Percentiles rank a stretch among this genome's conserved stretches.
phyloP scores from a whole-genome alignment of 2,329 filamentous ascomycete genomes.

The Cryphonectria radicalis region DNA sequence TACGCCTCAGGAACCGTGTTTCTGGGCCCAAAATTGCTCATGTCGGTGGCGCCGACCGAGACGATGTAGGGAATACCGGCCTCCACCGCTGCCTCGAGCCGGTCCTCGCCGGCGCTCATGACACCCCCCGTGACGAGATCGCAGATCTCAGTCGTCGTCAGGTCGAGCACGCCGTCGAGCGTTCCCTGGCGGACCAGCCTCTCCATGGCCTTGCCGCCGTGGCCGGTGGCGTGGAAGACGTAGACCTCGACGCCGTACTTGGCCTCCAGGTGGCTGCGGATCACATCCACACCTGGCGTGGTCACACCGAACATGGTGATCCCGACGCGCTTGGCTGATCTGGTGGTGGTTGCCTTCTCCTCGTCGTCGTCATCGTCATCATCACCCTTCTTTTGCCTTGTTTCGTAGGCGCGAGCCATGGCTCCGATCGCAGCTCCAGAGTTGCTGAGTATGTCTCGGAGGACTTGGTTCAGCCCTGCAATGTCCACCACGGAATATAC shows the following conservation, averaged over 20 bases:
- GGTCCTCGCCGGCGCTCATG: slow-evolving; percentile 60
- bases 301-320: slow-evolving; percentile 80
- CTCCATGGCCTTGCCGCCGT: slow-evolving; percentile 72
- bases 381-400: slow-evolving; percentile 17
- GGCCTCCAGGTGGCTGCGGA: slow-evolving; percentile 54
- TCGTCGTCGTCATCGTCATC: not conserved
- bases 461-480: slow-evolving; percentile 64
- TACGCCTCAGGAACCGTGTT: slow-evolving; percentile 61
- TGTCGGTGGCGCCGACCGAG: slow-evolving; percentile 60
- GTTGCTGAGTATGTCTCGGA: slow-evolving; percentile 63
- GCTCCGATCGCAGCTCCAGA: slow-evolving; percentile 64
- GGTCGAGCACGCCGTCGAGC: slow-evolving; percentile 69
- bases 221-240: slow-evolving; percentile 68
- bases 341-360: not conserved
- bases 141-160: slow-evolving; percentile 73
- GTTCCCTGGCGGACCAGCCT: slow-evolving; percentile 58
- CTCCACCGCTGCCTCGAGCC: slow-evolving; percentile 61
- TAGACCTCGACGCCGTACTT: slow-evolving; percentile 58
- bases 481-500: slow-evolving; percentile 76
- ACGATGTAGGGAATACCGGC: slow-evolving; percentile 58
- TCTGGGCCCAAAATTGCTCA: slow-evolving; percentile 66
- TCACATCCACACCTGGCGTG: slow-evolving; percentile 64
- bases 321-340: slow-evolving; percentile 53
- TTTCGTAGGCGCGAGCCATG: slow-evolving; percentile 55
- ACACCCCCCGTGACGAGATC: slow-evolving; percentile 67